Evolutionary conservation across 495 filamentous ascomycete genomes (phyloP).

Genomic region (Penicillium macrosclerotiorum): DNA sequence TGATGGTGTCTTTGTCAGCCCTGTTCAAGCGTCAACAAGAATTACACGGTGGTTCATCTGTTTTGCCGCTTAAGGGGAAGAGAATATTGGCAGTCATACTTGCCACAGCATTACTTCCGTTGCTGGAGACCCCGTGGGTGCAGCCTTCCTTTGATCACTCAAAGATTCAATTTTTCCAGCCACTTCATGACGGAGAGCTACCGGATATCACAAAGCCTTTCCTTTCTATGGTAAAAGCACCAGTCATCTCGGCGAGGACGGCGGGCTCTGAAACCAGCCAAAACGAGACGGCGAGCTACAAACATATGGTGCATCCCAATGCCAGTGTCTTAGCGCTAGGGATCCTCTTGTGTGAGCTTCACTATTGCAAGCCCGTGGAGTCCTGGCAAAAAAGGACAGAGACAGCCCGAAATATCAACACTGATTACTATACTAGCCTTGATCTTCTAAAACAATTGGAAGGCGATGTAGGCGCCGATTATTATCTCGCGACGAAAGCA

Average conservation of each 20-base stretch:
- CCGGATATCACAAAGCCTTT: conserved; percentile 32
- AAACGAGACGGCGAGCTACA: conserved; percentile 13
- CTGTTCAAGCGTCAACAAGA: conserved; percentile 27
- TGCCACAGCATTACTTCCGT: conserved; percentile 28
- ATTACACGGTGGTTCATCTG: conserved; percentile 22
- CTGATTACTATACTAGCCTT: conserved; percentile 30
- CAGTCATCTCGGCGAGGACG: conserved; percentile 23
- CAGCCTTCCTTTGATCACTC: conserved; percentile 34
- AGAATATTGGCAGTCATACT: conserved; percentile 29
- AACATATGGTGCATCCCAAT: conserved; percentile 31
- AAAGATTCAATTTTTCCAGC: conserved; percentile 31
- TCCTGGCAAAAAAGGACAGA: conserved; percentile 21
- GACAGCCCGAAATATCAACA: conserved; percentile 22
- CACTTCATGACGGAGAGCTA: conserved; percentile 24
- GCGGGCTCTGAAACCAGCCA: conserved; percentile 11
- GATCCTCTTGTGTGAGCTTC: conserved; percentile 37
- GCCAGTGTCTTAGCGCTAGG: conserved; percentile 31
- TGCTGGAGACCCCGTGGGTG: conserved; percentile 32
- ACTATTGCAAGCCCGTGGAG: conserved; percentile 33
- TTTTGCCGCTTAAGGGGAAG: conserved; percentile 27
- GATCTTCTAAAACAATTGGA: conserved; percentile 27
- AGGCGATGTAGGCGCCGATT: conserved; percentile 30
- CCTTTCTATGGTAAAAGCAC: conserved; percentile 26
- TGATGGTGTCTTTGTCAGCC: conserved; percentile 25
- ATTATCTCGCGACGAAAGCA: conserved; percentile 35